Base-by-base conservation (phyloP, 371 early-diverging fungal species). In the Rhizomucor miehei region DNA sequence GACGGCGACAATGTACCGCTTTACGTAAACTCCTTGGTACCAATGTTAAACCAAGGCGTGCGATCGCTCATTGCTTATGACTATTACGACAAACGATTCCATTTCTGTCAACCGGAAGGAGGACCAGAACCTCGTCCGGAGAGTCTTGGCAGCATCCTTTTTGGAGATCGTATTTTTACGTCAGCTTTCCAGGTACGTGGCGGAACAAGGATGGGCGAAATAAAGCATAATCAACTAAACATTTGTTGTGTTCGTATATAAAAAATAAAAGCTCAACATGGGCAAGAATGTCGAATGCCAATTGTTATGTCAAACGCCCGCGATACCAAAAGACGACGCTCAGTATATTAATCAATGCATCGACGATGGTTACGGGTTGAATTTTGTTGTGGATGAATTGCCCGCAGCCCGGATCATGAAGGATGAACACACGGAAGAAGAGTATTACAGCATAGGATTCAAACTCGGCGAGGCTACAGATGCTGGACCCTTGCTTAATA, bases 101-200 rank as follows among this genome's bases (percentile, higher is more conserved):
- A 87, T 57, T 93, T 94, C 65, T 94, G 93, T 65, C 64, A 55
- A 44, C 94, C 95, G 9, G 57, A 75, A 21, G 77, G 70, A 11
- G 85, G 79, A 1, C 79, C 83, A 20, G 67, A 81, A 63, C 66
- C 82, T 10, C 86, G 85, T 54, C 65, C 84, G 8, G 97, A 93
- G 71, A 83, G 82, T 9, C 79, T 97, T 46, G 97, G 97, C 34
- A 81, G 84, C 52, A 90, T 95, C 51, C 69, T 97, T 44, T 93
- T 93, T 82, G 97, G 97, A 8, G 96, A 97, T 59, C 85, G 97
- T 40, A 89, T 95, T 57, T 92, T 81, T 60, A 85, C 72, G 47
- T 92, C 94, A 2, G 79, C 82, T 6, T 92, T 89, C 64, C 67
- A 89, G 75, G 87, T 89, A 82, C 38, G 37, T 25, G 36, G 29